Evolutionary conservation across 1,139 yeast species (phyloP), one percentile per base, ranked within the genome.

Genomic region (Pichia sp.): DNA sequence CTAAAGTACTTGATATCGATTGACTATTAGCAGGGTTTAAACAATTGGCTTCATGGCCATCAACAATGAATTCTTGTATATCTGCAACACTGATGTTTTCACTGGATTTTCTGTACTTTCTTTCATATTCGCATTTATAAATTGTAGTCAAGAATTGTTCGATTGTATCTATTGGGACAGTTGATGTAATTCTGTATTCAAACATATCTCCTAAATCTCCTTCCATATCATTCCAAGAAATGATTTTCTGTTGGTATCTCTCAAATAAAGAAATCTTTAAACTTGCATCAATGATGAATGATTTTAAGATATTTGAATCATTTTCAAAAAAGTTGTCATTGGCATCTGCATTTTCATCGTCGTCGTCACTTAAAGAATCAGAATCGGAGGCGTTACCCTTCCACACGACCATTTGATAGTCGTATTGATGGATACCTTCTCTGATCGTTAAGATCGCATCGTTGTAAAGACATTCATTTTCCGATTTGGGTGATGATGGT

Each of bases 191-290:
- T 19, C 85, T 74, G 67, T 89, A 91, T 65, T 89, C 96, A 66
- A 85, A 90, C 52, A 75, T 70, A 61, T 91, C 98, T 15, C 91
- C 97, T n/a, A 74, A 72, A 57, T 89, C 96, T 28, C 96, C 96
- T 43, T 84, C 84, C 44, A 83, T 63, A 57, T 93, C 96, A 22
- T 71, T 71, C 99, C 99, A 93, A 0, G 83, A 73, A 38, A 93
- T 76, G 1, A 84, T 81, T 38, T 72, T 64, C 7, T 71, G 66
- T 9, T 72, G 71, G 34, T 67, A 62, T 38, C 72, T 69, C 38
- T 61, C 61, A 53, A 72, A 62, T 42, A 72, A 72, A 65, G 70
- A 75, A 56, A 78, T 72, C 49, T 69, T 70, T 50, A 91, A 70
- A 6, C 81, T 80, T 53, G 78, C 81, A 47, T 81, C 81, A 35